Evolutionary conservation across 2,329 filamentous ascomycete species (phyloP), one percentile per base, ranked within the genome.

Genomic region (Camillea tinctor): DNA sequence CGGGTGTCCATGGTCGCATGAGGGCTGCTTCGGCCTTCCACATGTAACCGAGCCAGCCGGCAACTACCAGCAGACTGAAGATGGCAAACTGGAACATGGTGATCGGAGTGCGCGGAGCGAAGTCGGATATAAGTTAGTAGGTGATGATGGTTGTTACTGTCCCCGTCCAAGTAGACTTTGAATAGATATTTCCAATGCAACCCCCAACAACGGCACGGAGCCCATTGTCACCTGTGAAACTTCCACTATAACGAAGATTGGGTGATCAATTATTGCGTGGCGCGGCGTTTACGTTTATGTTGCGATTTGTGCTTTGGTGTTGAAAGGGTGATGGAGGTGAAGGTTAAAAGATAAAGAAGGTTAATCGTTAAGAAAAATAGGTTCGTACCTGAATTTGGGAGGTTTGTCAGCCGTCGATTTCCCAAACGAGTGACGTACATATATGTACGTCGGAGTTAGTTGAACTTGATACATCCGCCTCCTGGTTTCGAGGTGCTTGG

Each of bases 1-100:
- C 82, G 0, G 83, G 83, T 4, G 73, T 70, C 83, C 84, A 86
- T 6, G 76, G 79, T 51, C 74, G 72, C 22, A 69, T 65, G 52
- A 83, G 72, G 15, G 74, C 74, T 4, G 76, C 74, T 66, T 86
- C 81, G 30, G 75, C 71, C 58, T 71, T 76, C 76, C 77, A 82
- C 49, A 80, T 61, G 66, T 80, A 80, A 60, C 77, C 68, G 62
- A 80, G 66, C 51, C 77, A 72, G 59, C 73, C 73, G 36, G 76
- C 76, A 15, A 75, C 61, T 19, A 80, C 54, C 54, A 79, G 66
- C 57, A 76, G 56, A 20, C 63, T 66, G 48, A 79, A 54, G 56
- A 79, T 60, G 24, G 81, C 57, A 49, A 81, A 68, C 36, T 69
- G 63, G 59, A 70, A 65, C 72, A 74, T 74, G 48, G 50, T 62